These are phyloP conservation scores for Mycena alexandri DNA, from an alignment of 768 basidiomycete species.

Conservation along the genomic window DNA sequence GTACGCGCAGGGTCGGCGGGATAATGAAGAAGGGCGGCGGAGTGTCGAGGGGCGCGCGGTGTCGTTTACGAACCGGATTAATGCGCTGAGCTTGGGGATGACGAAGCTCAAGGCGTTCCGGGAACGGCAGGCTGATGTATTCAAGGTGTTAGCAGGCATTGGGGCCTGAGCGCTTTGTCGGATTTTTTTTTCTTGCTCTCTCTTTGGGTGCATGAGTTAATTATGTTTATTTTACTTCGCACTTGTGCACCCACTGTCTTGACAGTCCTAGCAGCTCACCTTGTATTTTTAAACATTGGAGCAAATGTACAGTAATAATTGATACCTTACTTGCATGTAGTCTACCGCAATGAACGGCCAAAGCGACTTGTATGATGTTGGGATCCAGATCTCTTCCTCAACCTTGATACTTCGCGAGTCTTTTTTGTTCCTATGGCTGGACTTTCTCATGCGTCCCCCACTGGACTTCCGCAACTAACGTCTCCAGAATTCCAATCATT, in stretches of 20 bases:
- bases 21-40: slow-evolving; percentile 47
- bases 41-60: slow-evolving; percentile 72
- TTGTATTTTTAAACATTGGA: slow-evolving; percentile 25
- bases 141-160: slow-evolving; percentile 72
- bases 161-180: slow-evolving; percentile 40
- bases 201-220: slow-evolving; percentile 11
- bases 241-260: slow-evolving; percentile 15
- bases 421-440: too few relatives aligned
- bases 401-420: too few relatives aligned
- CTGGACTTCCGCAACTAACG: too few relatives aligned
- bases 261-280: slow-evolving; percentile 5
- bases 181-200: not conserved
- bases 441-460: too few relatives aligned
- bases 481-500: too few relatives aligned
- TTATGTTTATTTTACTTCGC: slow-evolving; percentile 10
- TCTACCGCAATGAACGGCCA: not conserved
- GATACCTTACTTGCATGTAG: slow-evolving; percentile 11
- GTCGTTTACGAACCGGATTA: slow-evolving; percentile 82
- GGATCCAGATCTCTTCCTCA: too few relatives aligned
- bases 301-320: slow-evolving; percentile 5
- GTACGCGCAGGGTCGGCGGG: slow-evolving; percentile 44
- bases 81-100: slow-evolving; percentile 78
- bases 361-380: too few relatives aligned
- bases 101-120: slow-evolving; percentile 78
- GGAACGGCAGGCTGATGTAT: slow-evolving; percentile 78